Percentiles rank a stretch among this genome's conserved stretches.
Conservation (phyloP, 306 rosid species). For the Sechiopsis laciniata region DNA sequence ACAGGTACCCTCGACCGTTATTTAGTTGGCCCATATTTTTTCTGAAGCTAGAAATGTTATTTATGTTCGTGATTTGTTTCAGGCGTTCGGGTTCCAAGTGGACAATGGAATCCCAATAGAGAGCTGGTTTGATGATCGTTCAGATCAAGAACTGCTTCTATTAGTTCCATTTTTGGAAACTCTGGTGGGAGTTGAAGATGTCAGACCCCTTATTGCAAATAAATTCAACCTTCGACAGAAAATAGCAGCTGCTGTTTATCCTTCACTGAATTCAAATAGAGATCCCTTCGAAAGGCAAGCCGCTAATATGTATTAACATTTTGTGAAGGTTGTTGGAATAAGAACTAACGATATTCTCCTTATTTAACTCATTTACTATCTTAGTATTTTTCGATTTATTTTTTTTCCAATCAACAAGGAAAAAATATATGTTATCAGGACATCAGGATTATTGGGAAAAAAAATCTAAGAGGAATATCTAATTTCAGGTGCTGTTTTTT, state of each 20-base stretch:
- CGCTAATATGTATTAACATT: slow-evolving; percentile 36
- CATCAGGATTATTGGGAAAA: not conserved
- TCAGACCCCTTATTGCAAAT: slow-evolving; percentile 74
- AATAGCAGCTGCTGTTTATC: slow-evolving; percentile 75
- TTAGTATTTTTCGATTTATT: not conserved
- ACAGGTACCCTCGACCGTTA: slow-evolving; percentile 45
- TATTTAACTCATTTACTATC: slow-evolving; percentile 3
- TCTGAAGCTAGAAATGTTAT: not conserved
- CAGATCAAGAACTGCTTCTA: slow-evolving; percentile 62
- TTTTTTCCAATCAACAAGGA: not conserved
- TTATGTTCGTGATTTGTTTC: slow-evolving; percentile 19
- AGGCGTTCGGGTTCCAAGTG: slow-evolving; percentile 99
- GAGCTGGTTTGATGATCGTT: slow-evolving; percentile 95
- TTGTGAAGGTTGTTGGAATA: slow-evolving; percentile 20
- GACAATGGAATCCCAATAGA: slow-evolving; percentile 98
- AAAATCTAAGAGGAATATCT: not conserved
- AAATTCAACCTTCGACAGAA: slow-evolving; percentile 77
- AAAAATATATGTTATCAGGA: no score
- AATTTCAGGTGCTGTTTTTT: not conserved
- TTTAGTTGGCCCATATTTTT: not conserved
- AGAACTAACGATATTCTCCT: slow-evolving; percentile 12
- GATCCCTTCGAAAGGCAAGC: slow-evolving; percentile 42
- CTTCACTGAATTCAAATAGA: slow-evolving; percentile 44
- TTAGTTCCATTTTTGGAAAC: slow-evolving; percentile 92
- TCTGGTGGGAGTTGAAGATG: slow-evolving; percentile 85